Conservation (phyloP, 495 filamentous ascomycete species). For the Letharia columbiana region DNA sequence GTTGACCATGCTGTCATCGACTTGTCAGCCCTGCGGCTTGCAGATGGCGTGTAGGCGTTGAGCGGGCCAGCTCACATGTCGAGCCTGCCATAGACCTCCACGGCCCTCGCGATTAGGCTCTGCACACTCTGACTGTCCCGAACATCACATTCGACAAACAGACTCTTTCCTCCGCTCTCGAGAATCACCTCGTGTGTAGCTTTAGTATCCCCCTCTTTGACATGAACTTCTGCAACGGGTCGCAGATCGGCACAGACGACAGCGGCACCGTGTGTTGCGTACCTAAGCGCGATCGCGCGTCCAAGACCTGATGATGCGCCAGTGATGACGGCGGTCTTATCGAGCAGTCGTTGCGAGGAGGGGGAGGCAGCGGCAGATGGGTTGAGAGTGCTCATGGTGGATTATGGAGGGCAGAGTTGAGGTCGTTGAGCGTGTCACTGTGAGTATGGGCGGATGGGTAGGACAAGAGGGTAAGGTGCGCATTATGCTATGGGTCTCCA, state of each 20-base stretch:
- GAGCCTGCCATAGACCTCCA: conserved; percentile 36
- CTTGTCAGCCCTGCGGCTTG: conserved; percentile 33
- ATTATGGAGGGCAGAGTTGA: not conserved
- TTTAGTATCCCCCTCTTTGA: conserved; percentile 27
- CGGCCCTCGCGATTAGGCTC: conserved; percentile 30
- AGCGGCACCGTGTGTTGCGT: conserved; percentile 38
- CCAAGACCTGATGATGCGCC: not conserved
- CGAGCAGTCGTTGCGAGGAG: not conserved
- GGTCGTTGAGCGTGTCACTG: not conserved
- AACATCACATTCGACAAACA: conserved; percentile 41
- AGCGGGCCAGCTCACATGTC: conserved; percentile 36
- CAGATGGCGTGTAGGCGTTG: conserved; percentile 31
- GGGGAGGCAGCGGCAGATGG: not conserved
- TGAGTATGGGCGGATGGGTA: too few species aligned
- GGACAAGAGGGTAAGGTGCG: too few species aligned
- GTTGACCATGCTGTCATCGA: conserved; percentile 38
- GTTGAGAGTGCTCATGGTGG: not conserved
- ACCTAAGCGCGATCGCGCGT: conserved; percentile 19
- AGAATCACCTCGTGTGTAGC: conserved; percentile 36
- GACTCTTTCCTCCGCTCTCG: conserved; percentile 33
- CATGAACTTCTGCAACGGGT: conserved; percentile 24
- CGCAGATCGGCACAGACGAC: conserved; percentile 41
- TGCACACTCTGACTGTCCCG: conserved; percentile 33
- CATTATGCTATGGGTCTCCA: too few species aligned
- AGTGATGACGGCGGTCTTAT: not conserved